Conservation (phyloP, 2,329 filamentous ascomycete genomes). For the Mycocentrospora acerina region DNA sequence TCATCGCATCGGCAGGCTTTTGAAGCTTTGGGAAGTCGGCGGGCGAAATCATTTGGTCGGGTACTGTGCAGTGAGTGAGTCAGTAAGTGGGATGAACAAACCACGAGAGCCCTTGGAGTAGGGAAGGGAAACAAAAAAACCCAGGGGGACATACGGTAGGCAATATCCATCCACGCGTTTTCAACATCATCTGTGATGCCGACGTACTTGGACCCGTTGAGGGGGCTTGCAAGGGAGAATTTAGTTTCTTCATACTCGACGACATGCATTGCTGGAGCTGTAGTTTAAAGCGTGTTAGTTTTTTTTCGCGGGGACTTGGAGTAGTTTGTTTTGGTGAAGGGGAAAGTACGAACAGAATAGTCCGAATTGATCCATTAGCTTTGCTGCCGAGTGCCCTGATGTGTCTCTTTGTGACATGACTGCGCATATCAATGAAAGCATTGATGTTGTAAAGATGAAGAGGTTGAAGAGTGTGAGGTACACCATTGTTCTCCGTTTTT, state of each 20-base stretch:
- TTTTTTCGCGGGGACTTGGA: too few species aligned
- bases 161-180: conserved; percentile 58
- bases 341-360: conserved; percentile 31
- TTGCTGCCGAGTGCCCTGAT: conserved; percentile 25
- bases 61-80: conserved; percentile 47
- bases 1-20: conserved; percentile 55
- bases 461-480: conserved; percentile 37
- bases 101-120: too few species aligned
- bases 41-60: conserved; percentile 61
- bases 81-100: too few species aligned
- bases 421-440: conserved; percentile 32
- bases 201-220: conserved; percentile 49
- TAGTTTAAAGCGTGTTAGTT: not conserved
- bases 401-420: conserved; percentile 32
- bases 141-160: conserved; percentile 43
- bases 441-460: conserved; percentile 35
- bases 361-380: conserved; percentile 35
- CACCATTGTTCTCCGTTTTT: conserved; percentile 24
- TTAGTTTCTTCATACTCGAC: conserved; percentile 29
- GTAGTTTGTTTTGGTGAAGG: not conserved
- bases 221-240: conserved; percentile 29
- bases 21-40: conserved; percentile 57
- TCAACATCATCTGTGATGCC: conserved; percentile 60
- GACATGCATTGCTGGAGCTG: conserved; percentile 33
- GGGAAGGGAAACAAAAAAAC: conserved; percentile 1